Conservation (phyloP, 2,329 filamentous ascomycete species). For the Sporothrix schenckii region DNA sequence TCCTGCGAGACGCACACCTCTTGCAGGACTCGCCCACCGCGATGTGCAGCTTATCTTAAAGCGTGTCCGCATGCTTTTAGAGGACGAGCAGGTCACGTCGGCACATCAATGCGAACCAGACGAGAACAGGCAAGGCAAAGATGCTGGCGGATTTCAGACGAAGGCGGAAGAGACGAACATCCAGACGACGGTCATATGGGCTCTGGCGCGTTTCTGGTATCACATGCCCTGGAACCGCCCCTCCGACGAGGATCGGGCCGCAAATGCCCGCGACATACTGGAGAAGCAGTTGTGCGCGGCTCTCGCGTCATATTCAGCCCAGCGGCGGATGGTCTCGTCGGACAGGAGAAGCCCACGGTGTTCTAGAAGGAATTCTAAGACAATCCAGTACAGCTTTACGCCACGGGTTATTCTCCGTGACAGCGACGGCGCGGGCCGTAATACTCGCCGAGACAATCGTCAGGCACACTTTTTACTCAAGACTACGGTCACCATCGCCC, state of each 20-base stretch:
- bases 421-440: no score
- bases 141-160: neutral
- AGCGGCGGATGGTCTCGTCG: neutral
- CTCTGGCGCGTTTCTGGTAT: no score
- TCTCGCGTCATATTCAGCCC: neutral
- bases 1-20: neutral
- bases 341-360: no score
- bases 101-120: neutral
- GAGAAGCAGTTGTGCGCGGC: neutral
- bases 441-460: neutral
- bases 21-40: neutral
- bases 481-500: neutral
- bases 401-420: neutral
- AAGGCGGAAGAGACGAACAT: no score
- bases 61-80: neutral
- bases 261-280: neutral
- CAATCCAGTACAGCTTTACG: neutral
- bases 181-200: no score
- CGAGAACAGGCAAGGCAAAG: neutral
- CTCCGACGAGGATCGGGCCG: no score
- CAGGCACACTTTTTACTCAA: neutral
- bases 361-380: neutral
- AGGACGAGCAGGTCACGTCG: neutral
- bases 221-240: no score
- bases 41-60: constrained; percentile 8